A percentile compares a stretch with the other conserved stretches of the same genome.
Evolutionary conservation across 164 flowering plant species (phyloP).

Genomic region (Piper longum): DNA sequence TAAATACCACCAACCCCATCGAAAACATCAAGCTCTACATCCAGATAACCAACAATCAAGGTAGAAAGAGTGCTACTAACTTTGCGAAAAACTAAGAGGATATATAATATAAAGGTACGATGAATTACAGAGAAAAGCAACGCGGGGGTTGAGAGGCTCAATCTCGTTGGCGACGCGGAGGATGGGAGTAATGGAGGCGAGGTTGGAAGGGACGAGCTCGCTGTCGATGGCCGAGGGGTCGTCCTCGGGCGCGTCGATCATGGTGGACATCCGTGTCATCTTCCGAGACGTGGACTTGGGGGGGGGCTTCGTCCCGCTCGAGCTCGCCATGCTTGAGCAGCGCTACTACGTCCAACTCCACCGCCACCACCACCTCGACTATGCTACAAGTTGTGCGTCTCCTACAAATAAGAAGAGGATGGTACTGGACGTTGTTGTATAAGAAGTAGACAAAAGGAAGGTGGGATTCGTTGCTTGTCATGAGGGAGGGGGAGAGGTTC

Average conservation of each 20-base stretch:
- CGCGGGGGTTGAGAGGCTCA: slow-evolving; percentile 54
- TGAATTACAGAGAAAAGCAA: slow-evolving; percentile 75
- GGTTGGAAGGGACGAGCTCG: slow-evolving; percentile 67
- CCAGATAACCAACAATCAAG: too few species aligned
- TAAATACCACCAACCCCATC: too few species aligned
- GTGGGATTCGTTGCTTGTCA: slow-evolving; percentile 5
- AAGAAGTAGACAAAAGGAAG: not conserved
- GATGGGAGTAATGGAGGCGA: slow-evolving; percentile 60
- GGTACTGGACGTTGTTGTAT: too few species aligned
- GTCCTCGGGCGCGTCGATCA: slow-evolving; percentile 11
- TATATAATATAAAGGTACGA: not conserved
- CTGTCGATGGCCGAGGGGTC: slow-evolving; percentile 28
- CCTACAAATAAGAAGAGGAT: not conserved
- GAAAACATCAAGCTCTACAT: too few species aligned
- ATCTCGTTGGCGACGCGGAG: slow-evolving; percentile 90
- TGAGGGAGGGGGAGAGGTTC: not conserved
- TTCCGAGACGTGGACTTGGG: slow-evolving; percentile 6
- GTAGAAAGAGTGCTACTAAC: too few species aligned
- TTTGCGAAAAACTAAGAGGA: too few species aligned
- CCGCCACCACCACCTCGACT: too few species aligned
- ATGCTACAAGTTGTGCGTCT: not conserved
- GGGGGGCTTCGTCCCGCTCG: slow-evolving; percentile 13
- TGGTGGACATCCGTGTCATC: slow-evolving; percentile 12
- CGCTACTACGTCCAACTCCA: too few species aligned
- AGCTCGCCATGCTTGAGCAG: slow-evolving; percentile 16